A percentile compares a stretch with the other conserved stretches of the same genome.
phyloP scores from a whole-genome alignment of 768 basidiomycete species.

The Suillus subalutaceus region DNA sequence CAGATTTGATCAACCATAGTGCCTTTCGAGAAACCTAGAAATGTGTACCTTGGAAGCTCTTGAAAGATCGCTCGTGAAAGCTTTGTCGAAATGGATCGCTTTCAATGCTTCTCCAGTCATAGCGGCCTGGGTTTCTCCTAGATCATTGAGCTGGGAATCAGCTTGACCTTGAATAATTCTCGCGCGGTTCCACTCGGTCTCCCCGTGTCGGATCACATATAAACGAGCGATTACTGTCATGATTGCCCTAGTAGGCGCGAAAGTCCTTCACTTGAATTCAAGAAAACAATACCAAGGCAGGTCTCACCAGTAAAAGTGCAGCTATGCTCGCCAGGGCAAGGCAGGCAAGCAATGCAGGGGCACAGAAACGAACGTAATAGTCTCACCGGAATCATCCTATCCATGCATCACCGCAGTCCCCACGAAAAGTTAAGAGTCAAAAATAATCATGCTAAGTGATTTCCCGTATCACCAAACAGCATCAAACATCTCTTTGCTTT shows the following conservation, averaged over 20 bases:
- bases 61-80: slow-evolving; percentile 71
- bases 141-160: slow-evolving; percentile 69
- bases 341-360: background rate
- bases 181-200: slow-evolving; percentile 68
- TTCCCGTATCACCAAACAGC: background rate
- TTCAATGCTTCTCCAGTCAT: slow-evolving; percentile 57
- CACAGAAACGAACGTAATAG: background rate
- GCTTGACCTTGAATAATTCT: slow-evolving; percentile 77
- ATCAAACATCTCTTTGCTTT: background rate
- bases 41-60: slow-evolving; percentile 53
- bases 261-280: background rate
- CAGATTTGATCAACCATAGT: background rate
- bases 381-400: background rate
- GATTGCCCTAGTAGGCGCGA: background rate
- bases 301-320: background rate
- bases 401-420: background rate
- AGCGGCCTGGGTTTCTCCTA: slow-evolving; percentile 63
- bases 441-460: background rate
- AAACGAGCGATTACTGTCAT: slow-evolving; percentile 33
- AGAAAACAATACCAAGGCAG: background rate
- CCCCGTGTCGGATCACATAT: slow-evolving; percentile 77
- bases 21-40: background rate
- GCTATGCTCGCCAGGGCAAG: background rate
- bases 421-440: background rate
- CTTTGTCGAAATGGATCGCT: slow-evolving; percentile 56